phyloP scores from a whole-genome alignment of 306 rosid species.

The Castanopsis chinensis region DNA sequence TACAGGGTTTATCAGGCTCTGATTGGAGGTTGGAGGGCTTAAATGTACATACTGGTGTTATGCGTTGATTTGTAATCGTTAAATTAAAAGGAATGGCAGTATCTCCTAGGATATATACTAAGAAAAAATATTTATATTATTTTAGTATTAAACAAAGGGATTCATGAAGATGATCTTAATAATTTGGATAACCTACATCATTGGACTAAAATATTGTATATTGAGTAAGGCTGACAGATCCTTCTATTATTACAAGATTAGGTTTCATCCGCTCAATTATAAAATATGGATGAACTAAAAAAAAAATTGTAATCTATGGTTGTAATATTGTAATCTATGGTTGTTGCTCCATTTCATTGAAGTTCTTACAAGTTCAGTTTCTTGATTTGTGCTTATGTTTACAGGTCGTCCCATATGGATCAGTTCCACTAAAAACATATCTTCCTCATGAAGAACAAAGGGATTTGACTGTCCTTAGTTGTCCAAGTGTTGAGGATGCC shows the following conservation, averaged over 20 bases:
- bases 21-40: not conserved
- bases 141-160: no score
- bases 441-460: slow-evolving; percentile 97
- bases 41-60: not conserved
- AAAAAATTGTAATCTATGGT: not conserved
- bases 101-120: no score
- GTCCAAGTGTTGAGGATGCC: slow-evolving; percentile 56
- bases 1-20: not conserved
- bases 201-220: not conserved
- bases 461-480: slow-evolving; percentile 70
- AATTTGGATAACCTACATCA: not conserved
- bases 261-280: not conserved
- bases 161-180: no score
- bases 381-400: slow-evolving; percentile 27
- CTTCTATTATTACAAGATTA: not conserved
- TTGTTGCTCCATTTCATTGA: not conserved
- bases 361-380: not conserved
- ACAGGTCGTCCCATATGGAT: slow-evolving; percentile 87
- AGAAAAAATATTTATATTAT: no score
- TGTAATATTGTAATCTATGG: not conserved
- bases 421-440: slow-evolving; percentile 88
- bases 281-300: not conserved
- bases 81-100: not conserved
- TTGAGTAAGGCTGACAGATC: not conserved
- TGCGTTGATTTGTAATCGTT: not conserved